Percentiles rank a stretch among this genome's conserved stretches.
These are phyloP conservation scores for Komagataella mondaviorum DNA, from an alignment of 805 yeast species.

Conservation along the genomic window DNA sequence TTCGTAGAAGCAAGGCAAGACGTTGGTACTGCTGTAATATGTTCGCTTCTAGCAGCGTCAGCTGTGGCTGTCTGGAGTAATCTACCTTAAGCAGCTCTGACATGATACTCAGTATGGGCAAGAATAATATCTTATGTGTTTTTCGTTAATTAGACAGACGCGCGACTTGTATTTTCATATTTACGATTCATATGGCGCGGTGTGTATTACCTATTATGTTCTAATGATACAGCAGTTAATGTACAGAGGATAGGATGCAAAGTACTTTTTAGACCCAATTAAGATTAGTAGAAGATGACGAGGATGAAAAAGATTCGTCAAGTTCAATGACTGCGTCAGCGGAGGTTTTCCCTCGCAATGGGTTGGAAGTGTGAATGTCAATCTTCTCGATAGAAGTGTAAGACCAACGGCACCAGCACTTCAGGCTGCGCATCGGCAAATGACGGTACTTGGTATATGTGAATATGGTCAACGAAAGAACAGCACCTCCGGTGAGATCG, in stretches of 20 bases:
- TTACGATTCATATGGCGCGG: background rate
- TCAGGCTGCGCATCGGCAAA: constrained; percentile 46
- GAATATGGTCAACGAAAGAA: constrained; percentile 61
- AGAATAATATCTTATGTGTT: background rate
- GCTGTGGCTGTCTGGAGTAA: background rate
- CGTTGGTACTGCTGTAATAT: constrained; percentile 24
- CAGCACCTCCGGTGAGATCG: constrained; percentile 89
- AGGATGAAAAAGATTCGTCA: background rate
- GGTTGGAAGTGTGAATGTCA: constrained; percentile 20
- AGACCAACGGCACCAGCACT: constrained; percentile 58
- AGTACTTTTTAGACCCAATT: background rate
- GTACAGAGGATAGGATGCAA: background rate
- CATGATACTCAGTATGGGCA: background rate
- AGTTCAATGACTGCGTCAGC: background rate
- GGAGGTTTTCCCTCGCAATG: constrained; percentile 8
- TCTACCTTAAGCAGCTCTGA: background rate
- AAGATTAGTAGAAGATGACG: background rate
- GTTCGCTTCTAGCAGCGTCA: constrained; percentile 14
- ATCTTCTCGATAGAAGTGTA: constrained; percentile 27
- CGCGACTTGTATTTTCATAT: background rate
- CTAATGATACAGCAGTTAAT: background rate
- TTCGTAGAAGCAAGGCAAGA: constrained; percentile 19
- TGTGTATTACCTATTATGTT: background rate
- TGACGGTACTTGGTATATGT: constrained; percentile 47
- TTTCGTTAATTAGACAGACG: background rate